Base-by-base conservation (phyloP, 306 rosid species). In the Castanea mollissima region DNA sequence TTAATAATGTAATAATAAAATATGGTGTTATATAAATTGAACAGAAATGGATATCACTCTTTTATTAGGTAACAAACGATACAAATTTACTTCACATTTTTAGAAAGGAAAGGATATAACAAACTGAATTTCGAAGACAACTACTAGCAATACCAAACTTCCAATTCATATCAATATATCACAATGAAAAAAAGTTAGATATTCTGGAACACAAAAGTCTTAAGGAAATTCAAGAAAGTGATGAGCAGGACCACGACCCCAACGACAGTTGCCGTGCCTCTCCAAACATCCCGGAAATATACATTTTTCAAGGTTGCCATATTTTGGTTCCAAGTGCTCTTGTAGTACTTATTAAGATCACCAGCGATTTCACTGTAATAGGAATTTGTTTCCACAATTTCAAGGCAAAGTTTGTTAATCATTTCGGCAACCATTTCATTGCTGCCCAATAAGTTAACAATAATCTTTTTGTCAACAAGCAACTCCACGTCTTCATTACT, bases 211-310 rank as follows among this genome's bases (percentile, higher is more conserved):
- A 25, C 25, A 34, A 34, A 34, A 34, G 38, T 3, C 38, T 5
- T 34, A 34, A 34, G 38, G 38, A 34, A 41, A 49, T 64, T 79
- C 76, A 78, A 80, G 3, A 81, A 74, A 2, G 87, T 71, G 25
- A 79, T 80, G 19, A 83, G 18, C 1, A 86, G 71, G 14, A 90
- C 81, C 11, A 76, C 34, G 69, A 87, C 4, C 72, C 91, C 95
- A 3, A 91, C 81, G 23, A 91, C 6, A n/a, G 95, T 91, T 32
- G 92, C 85, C 57, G 90, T 89, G 3, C 86, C 85, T 8, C 91
- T 91, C 90, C 92, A 91, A 16, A 89, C 84, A 56, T 91, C 91
- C 46, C 87, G 82, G 63, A 91, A 89, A 29, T 91, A 91, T 1
- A 89, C 86, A 68, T 76, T 83, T 72, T 78, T 82, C 44, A 87